Evolutionary conservation across 1,139 yeast genomes (phyloP).

Genomic region (Hanseniaspora gamundiae): DNA sequence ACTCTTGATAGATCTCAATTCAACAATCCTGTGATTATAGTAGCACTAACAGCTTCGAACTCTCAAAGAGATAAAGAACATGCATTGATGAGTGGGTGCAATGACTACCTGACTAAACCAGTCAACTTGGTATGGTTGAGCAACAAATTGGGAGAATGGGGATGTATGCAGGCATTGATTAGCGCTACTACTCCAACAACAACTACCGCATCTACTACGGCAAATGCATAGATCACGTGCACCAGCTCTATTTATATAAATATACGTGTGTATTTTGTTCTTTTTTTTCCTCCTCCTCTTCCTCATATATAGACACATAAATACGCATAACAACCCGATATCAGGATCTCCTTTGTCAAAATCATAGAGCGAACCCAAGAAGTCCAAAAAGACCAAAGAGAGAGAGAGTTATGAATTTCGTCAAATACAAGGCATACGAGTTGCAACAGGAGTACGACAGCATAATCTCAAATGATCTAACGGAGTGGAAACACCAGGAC

Average conservation of each 20-base stretch:
- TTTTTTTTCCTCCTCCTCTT: neutral
- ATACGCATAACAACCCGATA: too few species aligned
- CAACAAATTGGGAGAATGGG: constrained; percentile 93
- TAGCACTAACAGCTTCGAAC: constrained; percentile 88
- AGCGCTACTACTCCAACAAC: constrained; percentile 54
- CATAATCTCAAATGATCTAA: neutral
- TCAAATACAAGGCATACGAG: neutral
- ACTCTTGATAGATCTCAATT: constrained; percentile 48
- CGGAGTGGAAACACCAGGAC: neutral
- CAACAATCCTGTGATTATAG: constrained; percentile 88
- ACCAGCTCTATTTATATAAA: neutral
- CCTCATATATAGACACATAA: too few species aligned
- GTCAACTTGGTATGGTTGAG: constrained; percentile 91
- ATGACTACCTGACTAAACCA: constrained; percentile 93
- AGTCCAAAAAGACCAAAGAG: too few species aligned
- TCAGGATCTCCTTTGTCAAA: too few species aligned
- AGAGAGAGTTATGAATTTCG: too few species aligned
- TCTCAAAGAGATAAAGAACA: constrained; percentile 79
- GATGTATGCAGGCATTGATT: constrained; percentile 92
- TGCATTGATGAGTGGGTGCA: constrained; percentile 94
- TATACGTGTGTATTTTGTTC: neutral
- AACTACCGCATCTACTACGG: neutral
- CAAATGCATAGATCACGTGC: too few species aligned
- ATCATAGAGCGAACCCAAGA: too few species aligned
- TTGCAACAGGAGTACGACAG: neutral